These are phyloP conservation scores for Cercospora beticola DNA, from an alignment of 2,329 filamentous ascomycete genomes.

Conservation along the genomic window DNA sequence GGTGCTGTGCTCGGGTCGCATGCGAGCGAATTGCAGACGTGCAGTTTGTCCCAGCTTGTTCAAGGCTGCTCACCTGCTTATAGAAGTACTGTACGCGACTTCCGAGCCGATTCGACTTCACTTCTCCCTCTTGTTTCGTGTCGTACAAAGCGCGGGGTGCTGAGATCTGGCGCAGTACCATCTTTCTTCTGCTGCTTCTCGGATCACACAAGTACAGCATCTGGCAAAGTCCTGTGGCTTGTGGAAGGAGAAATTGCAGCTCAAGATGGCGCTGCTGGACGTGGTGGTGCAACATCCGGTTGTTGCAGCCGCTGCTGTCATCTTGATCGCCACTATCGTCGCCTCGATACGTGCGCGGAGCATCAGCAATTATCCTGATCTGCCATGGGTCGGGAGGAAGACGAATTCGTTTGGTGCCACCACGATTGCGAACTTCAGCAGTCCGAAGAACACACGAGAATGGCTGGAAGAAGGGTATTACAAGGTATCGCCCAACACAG, in stretches of 20 bases:
- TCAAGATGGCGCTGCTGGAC: conserved; percentile 1
- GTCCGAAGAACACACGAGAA: conserved; percentile 13
- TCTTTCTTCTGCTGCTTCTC: background rate
- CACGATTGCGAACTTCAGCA: conserved; percentile 19
- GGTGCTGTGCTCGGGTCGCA: background rate
- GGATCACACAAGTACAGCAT: background rate
- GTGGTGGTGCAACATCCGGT: conserved; percentile 5
- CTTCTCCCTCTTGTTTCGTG: background rate
- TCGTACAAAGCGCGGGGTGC: background rate
- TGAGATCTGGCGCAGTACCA: background rate
- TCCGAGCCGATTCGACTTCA: background rate
- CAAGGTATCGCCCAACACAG: conserved; percentile 15
- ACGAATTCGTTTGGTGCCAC: conserved; percentile 16
- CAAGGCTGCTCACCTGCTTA: background rate
- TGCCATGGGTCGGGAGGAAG: conserved; percentile 28
- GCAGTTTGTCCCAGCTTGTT: background rate
- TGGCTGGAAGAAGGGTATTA: conserved; percentile 26
- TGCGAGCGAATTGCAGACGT: background rate
- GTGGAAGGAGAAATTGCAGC: background rate
- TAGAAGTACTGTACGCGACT: too few species aligned
- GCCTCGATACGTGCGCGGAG: conserved; percentile 1
- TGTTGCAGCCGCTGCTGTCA: background rate
- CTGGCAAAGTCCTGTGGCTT: background rate
- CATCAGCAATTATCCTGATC: conserved; percentile 4
- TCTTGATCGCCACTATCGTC: background rate